Evolutionary conservation across 805 yeast genomes (phyloP).

Genomic region (Jamesozyma hellenica): DNA sequence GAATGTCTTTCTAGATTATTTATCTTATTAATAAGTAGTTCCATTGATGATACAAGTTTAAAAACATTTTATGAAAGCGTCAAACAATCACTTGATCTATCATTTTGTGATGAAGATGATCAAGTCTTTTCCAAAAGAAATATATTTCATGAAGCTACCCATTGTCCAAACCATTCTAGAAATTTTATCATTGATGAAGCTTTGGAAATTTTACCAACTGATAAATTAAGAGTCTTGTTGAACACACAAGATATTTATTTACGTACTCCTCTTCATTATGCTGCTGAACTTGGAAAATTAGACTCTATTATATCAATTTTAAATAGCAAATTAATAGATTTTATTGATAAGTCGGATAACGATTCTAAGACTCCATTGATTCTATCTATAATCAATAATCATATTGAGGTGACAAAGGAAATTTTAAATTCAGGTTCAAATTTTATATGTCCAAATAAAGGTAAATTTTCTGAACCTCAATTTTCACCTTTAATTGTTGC

Average conservation of each 20-base stretch:
- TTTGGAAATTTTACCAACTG: constrained; percentile 11
- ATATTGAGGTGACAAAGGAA: constrained; percentile 41
- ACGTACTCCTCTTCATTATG: constrained; percentile 79
- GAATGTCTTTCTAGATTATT: constrained; percentile 56
- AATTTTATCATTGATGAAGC: constrained; percentile 30
- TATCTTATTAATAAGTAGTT: constrained; percentile 51
- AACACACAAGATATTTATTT: constrained; percentile 55
- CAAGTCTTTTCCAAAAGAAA: constrained; percentile 50
- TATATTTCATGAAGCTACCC: constrained; percentile 61
- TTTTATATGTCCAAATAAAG: constrained; percentile 6
- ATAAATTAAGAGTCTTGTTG: constrained; percentile 20
- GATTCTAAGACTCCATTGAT: constrained; percentile 76
- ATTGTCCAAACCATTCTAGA: constrained; percentile 21
- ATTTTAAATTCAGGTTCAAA: constrained; percentile 40
- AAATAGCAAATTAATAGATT: constrained; percentile 23
- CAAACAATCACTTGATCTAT: constrained; percentile 42
- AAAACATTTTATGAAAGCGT: constrained; percentile 33
- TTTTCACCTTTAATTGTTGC: constrained; percentile 78
- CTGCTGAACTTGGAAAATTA: constrained; percentile 49
- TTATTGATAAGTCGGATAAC: constrained; percentile 43
- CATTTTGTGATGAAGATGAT: constrained; percentile 50
- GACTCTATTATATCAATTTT: constrained; percentile 35
- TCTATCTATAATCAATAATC: constrained; percentile 63
- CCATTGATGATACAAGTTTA: constrained; percentile 49
- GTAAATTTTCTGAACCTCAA: constrained; percentile 37